phyloP scores from a whole-genome alignment of 768 basidiomycete species.

The Leccinum aurantiacum region DNA sequence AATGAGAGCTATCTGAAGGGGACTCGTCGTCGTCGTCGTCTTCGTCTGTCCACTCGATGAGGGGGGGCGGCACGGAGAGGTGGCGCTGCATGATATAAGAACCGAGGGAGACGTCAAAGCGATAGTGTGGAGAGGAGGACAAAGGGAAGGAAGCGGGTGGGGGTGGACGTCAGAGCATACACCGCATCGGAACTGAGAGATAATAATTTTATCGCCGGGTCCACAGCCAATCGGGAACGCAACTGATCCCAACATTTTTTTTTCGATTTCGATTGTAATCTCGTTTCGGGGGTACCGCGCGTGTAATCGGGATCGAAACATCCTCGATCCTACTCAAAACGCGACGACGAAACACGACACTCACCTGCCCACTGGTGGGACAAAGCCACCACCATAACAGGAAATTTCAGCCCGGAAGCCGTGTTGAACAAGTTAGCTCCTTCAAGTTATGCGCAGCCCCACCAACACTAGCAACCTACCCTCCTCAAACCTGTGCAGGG shows the following conservation, averaged over 20 bases:
- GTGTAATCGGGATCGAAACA: not conserved
- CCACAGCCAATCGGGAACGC: not conserved
- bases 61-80: conserved; percentile 15
- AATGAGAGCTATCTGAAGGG: conserved; percentile 9
- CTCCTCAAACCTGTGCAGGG: not conserved
- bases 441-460: not conserved
- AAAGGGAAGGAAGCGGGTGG: conserved; percentile 17
- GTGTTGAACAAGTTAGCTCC: not conserved
- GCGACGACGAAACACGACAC: not conserved
- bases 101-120: conserved; percentile 22
- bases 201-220: conserved; percentile 17
- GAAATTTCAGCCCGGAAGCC: not conserved
- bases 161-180: not conserved
- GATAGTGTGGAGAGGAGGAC: conserved; percentile 1
- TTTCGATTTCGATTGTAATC: not conserved
- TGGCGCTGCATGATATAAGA: conserved; percentile 26
- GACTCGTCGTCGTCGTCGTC: conserved; percentile 19
- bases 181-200: not conserved
- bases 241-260: not conserved
- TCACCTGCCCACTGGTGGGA: conserved; percentile 9
- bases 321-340: not conserved
- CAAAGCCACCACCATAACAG: conserved; percentile 16
- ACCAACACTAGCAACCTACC: not conserved
- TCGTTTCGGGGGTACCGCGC: not conserved
- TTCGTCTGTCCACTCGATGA: conserved; percentile 2